Base-by-base conservation (phyloP, 2,329 filamentous ascomycete species). In the Alternaria consortialis region DNA sequence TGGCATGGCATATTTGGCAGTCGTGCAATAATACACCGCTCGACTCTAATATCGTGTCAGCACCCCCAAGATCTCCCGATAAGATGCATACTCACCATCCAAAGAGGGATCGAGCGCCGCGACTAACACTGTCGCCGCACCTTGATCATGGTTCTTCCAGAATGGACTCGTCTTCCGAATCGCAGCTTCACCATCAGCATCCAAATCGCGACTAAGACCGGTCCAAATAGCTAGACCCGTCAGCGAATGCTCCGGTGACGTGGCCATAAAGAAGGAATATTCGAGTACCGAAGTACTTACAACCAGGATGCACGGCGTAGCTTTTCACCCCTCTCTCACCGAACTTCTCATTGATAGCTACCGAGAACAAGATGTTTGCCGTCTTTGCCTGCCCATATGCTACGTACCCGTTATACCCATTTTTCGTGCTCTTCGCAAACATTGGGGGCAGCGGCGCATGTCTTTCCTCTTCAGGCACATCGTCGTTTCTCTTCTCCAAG, bases 61-160 rank as follows among this genome's bases (percentile, higher is more conserved):
- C 8, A n/a, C 8, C 6, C 3, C 11, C 1, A 12, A 2, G 2
- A 20, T n/a, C 23, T 12, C 7, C 11, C 7, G 7, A n/a, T 4
- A 0, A 5, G 7, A 13, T 54, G 32, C 31, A 1, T 6, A 17
- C 62, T 47, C 44, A 74, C 73, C 52, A n/a, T 70, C 64, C 12
- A 76, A 42, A 15, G 65, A 63, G 17, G 74, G 74, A 60, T 77
- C 74, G n/a, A 77, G 66, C 6, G 74, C 74, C 4, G 72, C 74
- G 13, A 77, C 74, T 20, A 77, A 15, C 4, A 66, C 69, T 5
- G 74, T 77, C 7, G 72, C 69, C 42, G 72, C 66, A 8, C 74
- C 74, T 31, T 77, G 74, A 60, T 77, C 74, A 37, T 64, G 73
- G 27, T 70, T 76, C 59, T 77, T 77, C 73, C 72, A 75, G n/a